Conservation (phyloP, 2,329 filamentous ascomycete genomes). For the Parastagonospora avenae region DNA sequence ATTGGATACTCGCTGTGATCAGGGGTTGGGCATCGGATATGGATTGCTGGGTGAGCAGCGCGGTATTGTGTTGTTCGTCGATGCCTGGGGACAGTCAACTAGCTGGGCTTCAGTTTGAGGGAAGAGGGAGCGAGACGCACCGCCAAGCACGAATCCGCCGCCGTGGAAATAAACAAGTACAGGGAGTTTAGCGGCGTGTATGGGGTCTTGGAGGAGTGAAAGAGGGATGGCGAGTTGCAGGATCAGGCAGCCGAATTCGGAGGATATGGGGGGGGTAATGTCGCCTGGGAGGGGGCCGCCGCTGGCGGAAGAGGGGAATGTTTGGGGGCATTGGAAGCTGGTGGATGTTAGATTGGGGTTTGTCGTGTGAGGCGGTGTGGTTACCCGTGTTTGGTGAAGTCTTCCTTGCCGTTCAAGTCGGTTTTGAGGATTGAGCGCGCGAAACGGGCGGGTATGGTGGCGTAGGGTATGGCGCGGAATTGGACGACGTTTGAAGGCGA, state of each 20-base stretch:
- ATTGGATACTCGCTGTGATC: conserved; percentile 26
- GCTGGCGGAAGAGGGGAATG: conserved; percentile 3
- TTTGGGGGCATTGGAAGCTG: conserved; percentile 22
- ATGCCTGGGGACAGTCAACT: conserved; percentile 4
- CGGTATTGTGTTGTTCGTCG: conserved; percentile 30
- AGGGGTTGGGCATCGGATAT: conserved; percentile 17
- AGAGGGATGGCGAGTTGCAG: conserved; percentile 29
- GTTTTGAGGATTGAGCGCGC: conserved; percentile 19
- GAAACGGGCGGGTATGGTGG: conserved; percentile 28
- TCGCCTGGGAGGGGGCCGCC: conserved; percentile 20
- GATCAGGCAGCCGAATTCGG: conserved; percentile 26
- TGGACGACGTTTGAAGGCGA: conserved; percentile 27
- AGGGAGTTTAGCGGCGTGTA: not conserved
- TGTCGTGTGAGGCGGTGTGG: not conserved
- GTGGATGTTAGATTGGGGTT: not conserved
- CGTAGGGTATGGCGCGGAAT: conserved; percentile 30
- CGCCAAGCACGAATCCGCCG: conserved; percentile 53
- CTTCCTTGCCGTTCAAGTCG: not conserved
- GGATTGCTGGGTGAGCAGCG: conserved; percentile 30
- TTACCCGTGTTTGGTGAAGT: conserved; percentile 26
- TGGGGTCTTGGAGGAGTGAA: not conserved
- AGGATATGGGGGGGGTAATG: not conserved
- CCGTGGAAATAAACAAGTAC: conserved; percentile 53
- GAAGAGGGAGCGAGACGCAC: too few relatives aligned
- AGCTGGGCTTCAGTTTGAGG: too few relatives aligned